These are phyloP conservation scores for Zygotorulaspora mrakii DNA, from an alignment of 1,139 yeast species.

Conservation along the genomic window DNA sequence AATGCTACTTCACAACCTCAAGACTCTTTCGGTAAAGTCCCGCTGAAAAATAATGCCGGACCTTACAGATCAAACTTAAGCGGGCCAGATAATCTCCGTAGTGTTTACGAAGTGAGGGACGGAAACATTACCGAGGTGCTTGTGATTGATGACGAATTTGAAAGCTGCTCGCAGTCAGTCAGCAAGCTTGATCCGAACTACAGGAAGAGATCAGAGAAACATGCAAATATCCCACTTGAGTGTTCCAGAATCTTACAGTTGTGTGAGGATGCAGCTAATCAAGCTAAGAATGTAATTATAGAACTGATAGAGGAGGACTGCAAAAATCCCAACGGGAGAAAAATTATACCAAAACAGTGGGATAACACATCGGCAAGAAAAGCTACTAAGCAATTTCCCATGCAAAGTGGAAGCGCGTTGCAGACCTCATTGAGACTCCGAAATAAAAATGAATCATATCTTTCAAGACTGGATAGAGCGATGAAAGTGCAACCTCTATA, in stretches of 20 bases:
- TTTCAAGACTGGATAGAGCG: slow-evolving; percentile 14
- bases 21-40: slow-evolving; percentile 2
- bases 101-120: slow-evolving; percentile 17
- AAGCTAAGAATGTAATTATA: slow-evolving; percentile 28
- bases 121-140: slow-evolving; percentile 30
- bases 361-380: not conserved
- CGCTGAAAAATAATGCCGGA: not conserved
- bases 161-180: not conserved
- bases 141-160: slow-evolving; percentile 23
- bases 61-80: not conserved
- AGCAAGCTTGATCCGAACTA: not conserved
- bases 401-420: not conserved
- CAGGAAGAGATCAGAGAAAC: slow-evolving; percentile 6
- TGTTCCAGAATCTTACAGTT: slow-evolving; percentile 23
- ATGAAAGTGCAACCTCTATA: slow-evolving; percentile 9
- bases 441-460: slow-evolving; percentile 6
- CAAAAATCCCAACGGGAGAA: slow-evolving; percentile 1
- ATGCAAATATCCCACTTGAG: slow-evolving; percentile 11
- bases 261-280: slow-evolving; percentile 33
- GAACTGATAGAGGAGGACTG: slow-evolving; percentile 19
- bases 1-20: slow-evolving; percentile 21
- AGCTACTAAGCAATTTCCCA: not conserved
- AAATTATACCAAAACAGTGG: slow-evolving; percentile 5
- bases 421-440: not conserved
- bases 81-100: not conserved